These are phyloP conservation scores for Fusarium domesticum DNA, from an alignment of 2,329 filamentous ascomycete species.

Conservation along the genomic window DNA sequence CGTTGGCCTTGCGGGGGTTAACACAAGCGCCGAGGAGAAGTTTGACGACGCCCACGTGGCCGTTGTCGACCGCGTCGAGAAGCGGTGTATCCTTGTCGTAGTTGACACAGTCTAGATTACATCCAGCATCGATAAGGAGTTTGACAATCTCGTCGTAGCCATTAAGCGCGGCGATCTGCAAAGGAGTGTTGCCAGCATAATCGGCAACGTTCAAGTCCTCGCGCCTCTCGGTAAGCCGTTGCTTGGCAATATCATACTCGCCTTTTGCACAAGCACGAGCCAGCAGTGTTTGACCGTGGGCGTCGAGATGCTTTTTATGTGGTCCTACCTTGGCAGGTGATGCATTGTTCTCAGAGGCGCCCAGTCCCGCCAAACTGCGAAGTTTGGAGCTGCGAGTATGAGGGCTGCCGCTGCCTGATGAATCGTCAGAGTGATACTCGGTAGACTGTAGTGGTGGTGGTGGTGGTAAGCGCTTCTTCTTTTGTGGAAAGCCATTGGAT, in stretches of 20 bases:
- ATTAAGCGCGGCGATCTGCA: slow-evolving; percentile 88
- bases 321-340: slow-evolving; percentile 66
- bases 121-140: slow-evolving; percentile 79
- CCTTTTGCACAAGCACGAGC: slow-evolving; percentile 88
- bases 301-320: slow-evolving; percentile 85
- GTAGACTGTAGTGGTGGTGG: slow-evolving; percentile 60
- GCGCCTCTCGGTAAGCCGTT: slow-evolving; percentile 71
- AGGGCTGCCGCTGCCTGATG: slow-evolving; percentile 59
- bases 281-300: slow-evolving; percentile 85
- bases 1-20: slow-evolving; percentile 86
- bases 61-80: slow-evolving; percentile 94
- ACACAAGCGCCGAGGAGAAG: slow-evolving; percentile 82
- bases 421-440: slow-evolving; percentile 67
- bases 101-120: slow-evolving; percentile 74
- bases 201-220: slow-evolving; percentile 88
- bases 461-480: slow-evolving; percentile 60
- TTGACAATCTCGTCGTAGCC: slow-evolving; percentile 85
- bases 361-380: slow-evolving; percentile 54
- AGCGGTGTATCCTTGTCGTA: slow-evolving; percentile 89
- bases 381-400: slow-evolving; percentile 57
- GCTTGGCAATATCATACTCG: slow-evolving; percentile 74
- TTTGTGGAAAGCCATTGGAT: slow-evolving; percentile 54
- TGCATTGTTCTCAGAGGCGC: slow-evolving; percentile 57
- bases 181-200: slow-evolving; percentile 91
- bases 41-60: slow-evolving; percentile 83